Conservation (phyloP, 139 green algal genomes). For the Mesotaenium endlicherianum region DNA sequence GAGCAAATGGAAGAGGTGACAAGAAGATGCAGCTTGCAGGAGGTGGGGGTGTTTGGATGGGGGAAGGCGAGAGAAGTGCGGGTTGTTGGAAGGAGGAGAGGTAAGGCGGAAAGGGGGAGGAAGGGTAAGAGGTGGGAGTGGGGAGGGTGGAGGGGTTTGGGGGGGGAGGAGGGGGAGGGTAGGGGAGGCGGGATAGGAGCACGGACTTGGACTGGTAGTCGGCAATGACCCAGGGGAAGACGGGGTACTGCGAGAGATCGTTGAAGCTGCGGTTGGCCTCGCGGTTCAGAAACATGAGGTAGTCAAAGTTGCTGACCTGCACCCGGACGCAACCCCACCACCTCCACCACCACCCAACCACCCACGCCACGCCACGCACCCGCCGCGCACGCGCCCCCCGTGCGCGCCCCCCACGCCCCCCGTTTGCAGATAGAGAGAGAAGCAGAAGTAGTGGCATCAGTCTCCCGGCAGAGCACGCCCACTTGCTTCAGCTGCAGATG, state of each 20-base stretch:
- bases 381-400: too few relatives aligned
- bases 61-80: background rate
- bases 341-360: too few relatives aligned
- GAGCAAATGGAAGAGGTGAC: too few relatives aligned
- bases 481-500: too few relatives aligned
- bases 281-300: conserved; percentile 60
- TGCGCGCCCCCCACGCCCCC: too few relatives aligned
- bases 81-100: background rate
- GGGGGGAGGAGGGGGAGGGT: background rate
- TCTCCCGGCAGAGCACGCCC: too few relatives aligned
- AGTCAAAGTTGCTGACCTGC: conserved; percentile 55
- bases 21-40: background rate
- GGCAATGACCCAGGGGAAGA: conserved; percentile 91
- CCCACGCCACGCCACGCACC: too few relatives aligned
- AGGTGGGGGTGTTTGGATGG: background rate
- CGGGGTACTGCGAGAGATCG: conserved; percentile 70
- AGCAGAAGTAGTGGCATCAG: too few relatives aligned
- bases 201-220: conserved; percentile 69
- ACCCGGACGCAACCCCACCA: background rate
- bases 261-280: conserved; percentile 59
- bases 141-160: background rate
- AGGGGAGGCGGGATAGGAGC: background rate
- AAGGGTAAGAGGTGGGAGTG: background rate
- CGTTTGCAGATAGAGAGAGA: too few relatives aligned
- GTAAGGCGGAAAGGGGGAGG: background rate